Evolutionary conservation across 495 filamentous ascomycete species (phyloP).

Genomic region (Penicillium fimorum): DNA sequence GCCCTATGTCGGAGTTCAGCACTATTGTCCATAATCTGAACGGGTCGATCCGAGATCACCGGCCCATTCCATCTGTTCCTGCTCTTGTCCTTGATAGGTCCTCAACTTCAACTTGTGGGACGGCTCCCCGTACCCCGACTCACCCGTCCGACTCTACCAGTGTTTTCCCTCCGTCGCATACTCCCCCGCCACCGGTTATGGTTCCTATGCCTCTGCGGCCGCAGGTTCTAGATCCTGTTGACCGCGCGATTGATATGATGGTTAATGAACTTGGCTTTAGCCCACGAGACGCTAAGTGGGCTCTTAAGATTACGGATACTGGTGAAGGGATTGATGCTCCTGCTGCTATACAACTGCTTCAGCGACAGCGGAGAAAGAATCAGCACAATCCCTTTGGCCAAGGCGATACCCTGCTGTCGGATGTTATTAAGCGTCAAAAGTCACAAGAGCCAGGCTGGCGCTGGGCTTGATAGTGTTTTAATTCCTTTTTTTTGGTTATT

Average conservation of each 20-base stretch:
- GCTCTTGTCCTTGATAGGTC: constrained; percentile 15
- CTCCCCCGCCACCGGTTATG: constrained; percentile 6
- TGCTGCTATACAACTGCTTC: constrained; percentile 44
- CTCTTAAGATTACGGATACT: constrained; percentile 52
- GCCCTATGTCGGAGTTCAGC: constrained; percentile 47
- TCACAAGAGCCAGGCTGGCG: constrained; percentile 38
- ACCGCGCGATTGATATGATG: constrained; percentile 48
- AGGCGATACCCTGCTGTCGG: constrained; percentile 24
- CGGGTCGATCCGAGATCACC: constrained; percentile 12
- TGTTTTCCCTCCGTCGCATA: background rate
- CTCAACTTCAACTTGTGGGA: constrained; percentile 15
- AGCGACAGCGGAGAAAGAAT: constrained; percentile 40
- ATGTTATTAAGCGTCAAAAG: constrained; percentile 33
- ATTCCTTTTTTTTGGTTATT: background rate
- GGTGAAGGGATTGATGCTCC: constrained; percentile 51
- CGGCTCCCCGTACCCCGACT: constrained; percentile 17
- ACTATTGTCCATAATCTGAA: constrained; percentile 37
- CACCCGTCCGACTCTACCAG: background rate
- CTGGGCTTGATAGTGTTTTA: constrained; percentile 27
- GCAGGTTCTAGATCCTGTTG: constrained; percentile 53
- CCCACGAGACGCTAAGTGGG: constrained; percentile 50
- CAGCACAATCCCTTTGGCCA: constrained; percentile 20
- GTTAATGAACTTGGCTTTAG: constrained; percentile 50
- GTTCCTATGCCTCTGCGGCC: constrained; percentile 27
- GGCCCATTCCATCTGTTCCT: constrained; percentile 19